phyloP scores from a whole-genome alignment of 495 filamentous ascomycete genomes.

The Poronia punctata region DNA sequence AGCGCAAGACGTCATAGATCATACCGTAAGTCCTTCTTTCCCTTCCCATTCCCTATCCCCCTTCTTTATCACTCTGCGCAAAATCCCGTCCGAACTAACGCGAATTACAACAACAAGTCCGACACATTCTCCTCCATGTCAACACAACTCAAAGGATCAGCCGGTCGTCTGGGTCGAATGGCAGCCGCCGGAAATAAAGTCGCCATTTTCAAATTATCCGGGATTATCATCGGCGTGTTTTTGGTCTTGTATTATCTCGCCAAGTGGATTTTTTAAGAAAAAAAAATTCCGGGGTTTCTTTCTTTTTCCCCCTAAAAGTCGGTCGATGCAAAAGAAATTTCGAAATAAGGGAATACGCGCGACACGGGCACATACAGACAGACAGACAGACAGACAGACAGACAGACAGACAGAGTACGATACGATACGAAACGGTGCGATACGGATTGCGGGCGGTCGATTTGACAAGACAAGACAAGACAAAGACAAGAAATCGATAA shows the following conservation, averaged over 20 bases:
- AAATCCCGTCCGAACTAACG: not conserved
- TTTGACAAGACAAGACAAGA: too few relatives aligned
- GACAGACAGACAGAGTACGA: too few relatives aligned
- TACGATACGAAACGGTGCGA: too few relatives aligned
- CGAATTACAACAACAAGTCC: slow-evolving; percentile 22
- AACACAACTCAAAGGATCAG: slow-evolving; percentile 72
- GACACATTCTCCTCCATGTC: slow-evolving; percentile 55
- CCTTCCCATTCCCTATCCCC: not conserved
- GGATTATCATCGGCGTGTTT: slow-evolving; percentile 68
- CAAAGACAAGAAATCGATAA: too few relatives aligned
- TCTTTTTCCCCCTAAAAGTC: not conserved
- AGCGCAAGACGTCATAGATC: slow-evolving; percentile 78
- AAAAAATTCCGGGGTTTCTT: not conserved
- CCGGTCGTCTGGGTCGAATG: slow-evolving; percentile 82
- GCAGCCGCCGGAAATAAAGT: slow-evolving; percentile 84
- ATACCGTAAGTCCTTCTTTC: slow-evolving; percentile 53
- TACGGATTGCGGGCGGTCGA: too few relatives aligned
- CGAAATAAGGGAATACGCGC: too few relatives aligned
- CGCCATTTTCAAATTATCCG: slow-evolving; percentile 81
- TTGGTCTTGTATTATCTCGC: slow-evolving; percentile 67
- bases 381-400: too few relatives aligned
- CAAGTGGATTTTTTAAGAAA: slow-evolving; percentile 54
- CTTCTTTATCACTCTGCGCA: not conserved
- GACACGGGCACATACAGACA: too few relatives aligned
- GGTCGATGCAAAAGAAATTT: too few relatives aligned